Percentiles rank a stretch among this genome's conserved stretches.
Evolutionary conservation across 1,284 basidiomycete species (phyloP).

Genomic region (Pascua guehoae): DNA sequence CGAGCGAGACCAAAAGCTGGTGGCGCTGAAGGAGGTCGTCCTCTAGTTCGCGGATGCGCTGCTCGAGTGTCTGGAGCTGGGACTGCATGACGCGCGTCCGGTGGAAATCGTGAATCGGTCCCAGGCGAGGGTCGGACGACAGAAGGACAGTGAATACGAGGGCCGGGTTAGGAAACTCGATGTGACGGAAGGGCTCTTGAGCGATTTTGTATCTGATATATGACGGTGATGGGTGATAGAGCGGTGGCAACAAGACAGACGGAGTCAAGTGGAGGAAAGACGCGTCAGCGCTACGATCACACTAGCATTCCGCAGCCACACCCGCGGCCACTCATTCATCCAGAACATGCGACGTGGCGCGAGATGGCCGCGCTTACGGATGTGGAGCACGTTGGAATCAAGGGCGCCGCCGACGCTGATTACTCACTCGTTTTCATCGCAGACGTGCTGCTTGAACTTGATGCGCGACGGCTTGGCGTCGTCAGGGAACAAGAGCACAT

Average conservation of each 20-base stretch:
- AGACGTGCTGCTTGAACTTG: conserved; percentile 50
- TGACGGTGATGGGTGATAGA: neutral
- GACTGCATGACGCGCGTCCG: conserved; percentile 30
- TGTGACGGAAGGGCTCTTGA: conserved; percentile 35
- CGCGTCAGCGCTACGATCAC: conserved; percentile 11
- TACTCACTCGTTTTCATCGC: conserved; percentile 46
- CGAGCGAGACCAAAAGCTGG: conserved; percentile 35
- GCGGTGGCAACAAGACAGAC: neutral
- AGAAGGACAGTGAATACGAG: conserved; percentile 46
- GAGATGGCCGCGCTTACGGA: no score
- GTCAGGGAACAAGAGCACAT: conserved; percentile 46
- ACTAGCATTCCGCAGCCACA: no score
- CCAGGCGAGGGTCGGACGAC: conserved; percentile 43
- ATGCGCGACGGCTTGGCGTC: conserved; percentile 38
- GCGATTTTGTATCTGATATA: conserved; percentile 41
- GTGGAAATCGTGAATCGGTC: conserved; percentile 41
- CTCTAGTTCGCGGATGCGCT: conserved; percentile 25
- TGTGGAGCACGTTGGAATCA: no score
- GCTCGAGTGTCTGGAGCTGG: conserved; percentile 24
- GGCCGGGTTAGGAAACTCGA: conserved; percentile 35
- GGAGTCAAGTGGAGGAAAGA: conserved; percentile 4
- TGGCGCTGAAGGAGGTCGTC: conserved; percentile 30
- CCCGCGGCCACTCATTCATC: no score
- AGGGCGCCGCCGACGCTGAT: neutral
- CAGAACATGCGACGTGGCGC: no score